A percentile compares a stretch with the other conserved stretches of the same genome.
These are phyloP conservation scores for Ehretia macrophylla DNA, from an alignment of 257 asterid species.

Conservation along the genomic window DNA sequence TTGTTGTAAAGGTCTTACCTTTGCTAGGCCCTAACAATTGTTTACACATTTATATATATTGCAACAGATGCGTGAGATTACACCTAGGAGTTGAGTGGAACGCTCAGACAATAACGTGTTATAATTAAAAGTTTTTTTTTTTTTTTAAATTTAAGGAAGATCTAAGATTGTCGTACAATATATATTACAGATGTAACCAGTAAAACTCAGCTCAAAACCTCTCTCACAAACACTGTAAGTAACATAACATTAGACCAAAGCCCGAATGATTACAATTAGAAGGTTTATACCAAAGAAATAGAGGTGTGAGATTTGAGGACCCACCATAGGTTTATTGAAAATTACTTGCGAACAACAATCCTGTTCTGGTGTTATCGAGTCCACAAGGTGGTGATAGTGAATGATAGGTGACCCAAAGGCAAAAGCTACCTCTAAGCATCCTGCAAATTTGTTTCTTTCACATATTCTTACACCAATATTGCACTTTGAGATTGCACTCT, in stretches of 20 bases:
- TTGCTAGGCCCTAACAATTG: background rate
- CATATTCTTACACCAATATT: constrained; percentile 25
- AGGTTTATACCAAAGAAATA: too few species aligned
- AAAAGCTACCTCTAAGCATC: constrained; percentile 33
- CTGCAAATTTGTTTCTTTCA: constrained; percentile 7
- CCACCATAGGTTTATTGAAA: constrained; percentile 75
- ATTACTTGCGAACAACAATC: constrained; percentile 55
- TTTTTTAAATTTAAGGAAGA: too few species aligned
- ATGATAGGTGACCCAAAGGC: constrained; percentile 52
- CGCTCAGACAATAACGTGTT: too few species aligned
- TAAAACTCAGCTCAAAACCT: too few species aligned
- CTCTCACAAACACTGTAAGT: too few species aligned
- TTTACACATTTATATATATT: background rate
- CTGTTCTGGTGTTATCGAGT: constrained; percentile 43
- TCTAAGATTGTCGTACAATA: too few species aligned
- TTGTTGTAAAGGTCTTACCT: background rate
- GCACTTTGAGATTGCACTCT: constrained; percentile 57
- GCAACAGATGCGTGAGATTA: too few species aligned
- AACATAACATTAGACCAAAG: too few species aligned
- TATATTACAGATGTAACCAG: too few species aligned
- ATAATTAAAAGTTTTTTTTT: too few species aligned
- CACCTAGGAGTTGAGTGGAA: too few species aligned
- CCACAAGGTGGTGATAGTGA: constrained; percentile 42
- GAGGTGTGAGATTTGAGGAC: constrained; percentile 36
- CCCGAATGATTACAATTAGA: too few species aligned